Evolutionary conservation across 371 early-diverging fungal species (phyloP).

Genomic region (Phascolomyces articulosus): DNA sequence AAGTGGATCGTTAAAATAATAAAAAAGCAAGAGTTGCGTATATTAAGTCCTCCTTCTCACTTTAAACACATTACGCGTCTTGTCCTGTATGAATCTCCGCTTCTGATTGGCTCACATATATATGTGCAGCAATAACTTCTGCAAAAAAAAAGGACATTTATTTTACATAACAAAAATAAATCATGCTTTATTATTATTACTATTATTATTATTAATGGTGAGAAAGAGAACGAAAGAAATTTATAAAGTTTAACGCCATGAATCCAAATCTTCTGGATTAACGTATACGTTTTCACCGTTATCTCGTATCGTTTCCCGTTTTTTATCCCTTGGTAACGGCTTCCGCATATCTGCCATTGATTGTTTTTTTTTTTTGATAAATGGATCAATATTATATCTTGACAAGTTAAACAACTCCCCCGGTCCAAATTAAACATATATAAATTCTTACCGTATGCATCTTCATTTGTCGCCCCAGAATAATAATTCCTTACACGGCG

Average conservation of each 20-base stretch:
- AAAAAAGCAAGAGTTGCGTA: neutral
- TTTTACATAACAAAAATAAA: too few species aligned
- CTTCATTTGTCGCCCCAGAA: constrained; percentile 62
- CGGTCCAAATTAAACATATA: neutral
- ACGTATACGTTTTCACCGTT: constrained; percentile 65
- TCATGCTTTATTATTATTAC: too few species aligned
- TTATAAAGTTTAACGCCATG: constrained; percentile 51
- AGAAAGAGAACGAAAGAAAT: too few species aligned
- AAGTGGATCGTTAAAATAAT: neutral
- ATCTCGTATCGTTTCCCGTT: constrained; percentile 65
- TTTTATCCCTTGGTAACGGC: constrained; percentile 77
- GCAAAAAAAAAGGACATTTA: too few species aligned
- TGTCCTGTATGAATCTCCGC: neutral
- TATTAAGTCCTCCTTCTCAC: neutral
- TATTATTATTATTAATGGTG: too few species aligned
- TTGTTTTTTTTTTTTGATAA: neutral
- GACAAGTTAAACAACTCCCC: too few species aligned
- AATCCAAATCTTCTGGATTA: constrained; percentile 61
- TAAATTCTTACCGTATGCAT: constrained; percentile 78
- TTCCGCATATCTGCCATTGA: constrained; percentile 83
- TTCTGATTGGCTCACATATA: too few species aligned
- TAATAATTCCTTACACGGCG: constrained; percentile 93
- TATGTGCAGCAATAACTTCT: too few species aligned
- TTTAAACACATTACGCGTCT: neutral
- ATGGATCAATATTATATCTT: neutral